phyloP scores from a whole-genome alignment of 768 basidiomycete species.

The Jaapia argillacea region DNA sequence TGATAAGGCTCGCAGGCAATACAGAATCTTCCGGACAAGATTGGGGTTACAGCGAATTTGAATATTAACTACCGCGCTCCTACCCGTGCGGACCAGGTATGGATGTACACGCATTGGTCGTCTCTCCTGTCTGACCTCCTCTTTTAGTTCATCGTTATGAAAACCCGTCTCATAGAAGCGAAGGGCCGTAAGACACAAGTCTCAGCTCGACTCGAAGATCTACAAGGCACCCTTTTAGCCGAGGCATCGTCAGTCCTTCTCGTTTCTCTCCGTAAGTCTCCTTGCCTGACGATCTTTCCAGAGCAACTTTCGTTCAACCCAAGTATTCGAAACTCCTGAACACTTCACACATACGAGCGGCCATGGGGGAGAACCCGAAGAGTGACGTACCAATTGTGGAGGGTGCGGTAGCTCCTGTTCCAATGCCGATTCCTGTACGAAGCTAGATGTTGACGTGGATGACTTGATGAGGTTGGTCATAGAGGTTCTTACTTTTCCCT shows the following conservation, averaged over 20 bases:
- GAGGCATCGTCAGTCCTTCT: slow-evolving; percentile 60
- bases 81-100: slow-evolving; percentile 79
- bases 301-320: slow-evolving; percentile 83
- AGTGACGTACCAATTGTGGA: not conserved
- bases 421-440: too few relatives aligned
- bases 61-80: slow-evolving; percentile 78
- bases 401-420: not conserved
- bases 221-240: slow-evolving; percentile 74
- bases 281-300: slow-evolving; percentile 17
- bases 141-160: slow-evolving; percentile 72
- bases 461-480: too few relatives aligned
- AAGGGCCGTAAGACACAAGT: slow-evolving; percentile 77
- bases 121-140: not conserved
- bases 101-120: too few relatives aligned
- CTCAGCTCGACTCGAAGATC: slow-evolving; percentile 61
- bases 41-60: slow-evolving; percentile 89
- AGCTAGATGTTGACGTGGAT: too few relatives aligned
- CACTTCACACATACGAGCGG: slow-evolving; percentile 43
- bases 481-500: too few relatives aligned
- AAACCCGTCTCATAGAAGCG: slow-evolving; percentile 50
- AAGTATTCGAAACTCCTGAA: slow-evolving; percentile 75
- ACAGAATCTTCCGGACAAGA: slow-evolving; percentile 73
- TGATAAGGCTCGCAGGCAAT: slow-evolving; percentile 50
- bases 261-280: not conserved
- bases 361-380: slow-evolving; percentile 53